Conservation (phyloP, 176 grass and related monocot genomes). For the Chrysopogon serrulatus region DNA sequence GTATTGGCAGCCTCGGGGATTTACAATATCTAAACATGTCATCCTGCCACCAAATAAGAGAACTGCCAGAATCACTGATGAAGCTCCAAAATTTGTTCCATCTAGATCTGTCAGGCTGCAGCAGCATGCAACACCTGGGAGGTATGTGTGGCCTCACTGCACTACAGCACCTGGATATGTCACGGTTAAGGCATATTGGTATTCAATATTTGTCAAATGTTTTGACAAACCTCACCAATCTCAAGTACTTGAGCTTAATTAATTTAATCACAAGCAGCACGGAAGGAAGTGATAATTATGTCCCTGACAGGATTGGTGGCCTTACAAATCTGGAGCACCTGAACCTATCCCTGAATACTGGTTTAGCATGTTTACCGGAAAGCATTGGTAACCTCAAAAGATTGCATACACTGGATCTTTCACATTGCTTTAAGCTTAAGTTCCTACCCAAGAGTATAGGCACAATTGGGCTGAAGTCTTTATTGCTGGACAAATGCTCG, state of each 20-base stretch:
- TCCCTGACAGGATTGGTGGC: neutral
- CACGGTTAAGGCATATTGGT: no score
- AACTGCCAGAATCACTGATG: neutral
- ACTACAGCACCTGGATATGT: neutral
- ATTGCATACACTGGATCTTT: neutral
- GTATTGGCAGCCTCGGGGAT: neutral
- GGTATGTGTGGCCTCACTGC: neutral
- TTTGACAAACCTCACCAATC: neutral
- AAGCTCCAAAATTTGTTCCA: neutral
- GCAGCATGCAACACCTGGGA: rapidly evolving
- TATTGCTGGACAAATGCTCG: neutral
- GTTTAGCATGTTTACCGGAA: neutral
- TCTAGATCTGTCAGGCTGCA: neutral
- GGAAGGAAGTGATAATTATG: neutral
- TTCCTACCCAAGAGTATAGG: neutral
- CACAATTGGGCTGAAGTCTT: neutral
- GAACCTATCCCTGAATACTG: rapidly evolving
- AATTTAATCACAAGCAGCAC: no score
- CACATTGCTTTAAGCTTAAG: rapidly evolving
- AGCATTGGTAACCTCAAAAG: neutral
- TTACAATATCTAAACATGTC: neutral
- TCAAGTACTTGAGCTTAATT: neutral
- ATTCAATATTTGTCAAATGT: neutral
- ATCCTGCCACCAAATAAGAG: neutral
- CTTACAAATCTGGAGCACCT: neutral